Evolutionary conservation across 2,329 filamentous ascomycete species (phyloP).

Genomic region (Stagonosporopsis cucurbitacearum): DNA sequence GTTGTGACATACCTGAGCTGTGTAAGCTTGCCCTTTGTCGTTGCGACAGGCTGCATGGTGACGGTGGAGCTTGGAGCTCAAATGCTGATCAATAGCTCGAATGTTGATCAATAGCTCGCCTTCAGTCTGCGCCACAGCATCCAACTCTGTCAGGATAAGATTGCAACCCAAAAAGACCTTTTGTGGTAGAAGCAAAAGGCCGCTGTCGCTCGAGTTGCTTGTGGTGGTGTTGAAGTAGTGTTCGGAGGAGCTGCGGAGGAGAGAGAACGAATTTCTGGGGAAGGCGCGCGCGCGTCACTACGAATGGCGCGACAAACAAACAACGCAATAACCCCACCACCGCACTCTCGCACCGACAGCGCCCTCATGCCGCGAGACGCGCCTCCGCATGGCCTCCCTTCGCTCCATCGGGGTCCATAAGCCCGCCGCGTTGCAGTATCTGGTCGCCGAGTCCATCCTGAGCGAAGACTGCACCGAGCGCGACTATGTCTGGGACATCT

Average conservation of each 20-base stretch:
- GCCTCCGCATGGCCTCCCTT: constrained; percentile 77
- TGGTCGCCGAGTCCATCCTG: constrained; percentile 80
- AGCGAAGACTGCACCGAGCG: constrained; percentile 68
- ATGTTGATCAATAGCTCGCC: background rate
- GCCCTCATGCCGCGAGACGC: constrained; percentile 42
- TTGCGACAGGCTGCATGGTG: constrained; percentile 76
- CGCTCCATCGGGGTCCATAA: constrained; percentile 90
- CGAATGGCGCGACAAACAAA: constrained; percentile 26
- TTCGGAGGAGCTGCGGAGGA: constrained; percentile 25
- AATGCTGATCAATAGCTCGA: background rate
- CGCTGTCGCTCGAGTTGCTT: background rate
- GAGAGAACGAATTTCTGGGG: constrained; percentile 7
- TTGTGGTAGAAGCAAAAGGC: background rate
- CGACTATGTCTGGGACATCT: constrained; percentile 78
- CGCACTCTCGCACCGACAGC: constrained; percentile 10
- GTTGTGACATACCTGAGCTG: constrained; percentile 38
- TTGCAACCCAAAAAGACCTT: background rate
- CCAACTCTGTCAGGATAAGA: background rate
- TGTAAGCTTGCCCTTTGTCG: constrained; percentile 41
- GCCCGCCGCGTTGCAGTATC: constrained; percentile 81
- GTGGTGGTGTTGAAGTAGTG: constrained; percentile 2
- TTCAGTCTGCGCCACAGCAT: too few species aligned
- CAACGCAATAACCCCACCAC: constrained; percentile 17
- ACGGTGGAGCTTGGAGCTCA: constrained; percentile 1
- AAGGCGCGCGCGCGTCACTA: constrained; percentile 34